phyloP scores from a whole-genome alignment of 31 red algal species.

The Porphyra umbilicalis region DNA sequence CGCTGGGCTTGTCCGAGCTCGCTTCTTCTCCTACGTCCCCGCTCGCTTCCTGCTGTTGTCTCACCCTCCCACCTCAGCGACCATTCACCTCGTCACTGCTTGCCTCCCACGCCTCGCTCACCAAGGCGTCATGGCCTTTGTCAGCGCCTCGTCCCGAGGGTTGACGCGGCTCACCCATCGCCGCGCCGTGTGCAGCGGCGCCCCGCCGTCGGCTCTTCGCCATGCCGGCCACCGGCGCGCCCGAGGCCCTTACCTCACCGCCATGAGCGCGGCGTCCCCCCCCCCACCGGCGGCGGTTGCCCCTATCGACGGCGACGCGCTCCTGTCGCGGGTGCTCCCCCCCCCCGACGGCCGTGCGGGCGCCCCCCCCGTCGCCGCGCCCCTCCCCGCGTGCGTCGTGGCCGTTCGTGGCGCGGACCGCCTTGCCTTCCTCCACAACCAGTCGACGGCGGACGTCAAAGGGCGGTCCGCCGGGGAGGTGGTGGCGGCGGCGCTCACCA shows the following conservation, averaged over 20 bases:
- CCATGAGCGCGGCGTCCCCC: neutral
- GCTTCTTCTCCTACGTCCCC: too few relatives aligned
- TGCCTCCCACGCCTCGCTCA: too few relatives aligned
- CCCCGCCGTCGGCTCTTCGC: neutral
- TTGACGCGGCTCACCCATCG: neutral
- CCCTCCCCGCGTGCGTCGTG: neutral
- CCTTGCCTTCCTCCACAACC: slow-evolving; percentile 27
- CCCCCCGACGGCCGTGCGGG: too few relatives aligned
- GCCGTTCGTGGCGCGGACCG: slow-evolving; percentile 17
- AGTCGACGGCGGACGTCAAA: slow-evolving; percentile 14
- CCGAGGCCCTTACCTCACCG: neutral
- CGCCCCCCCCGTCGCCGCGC: neutral
- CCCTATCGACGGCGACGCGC: neutral
- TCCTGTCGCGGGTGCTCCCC: neutral
- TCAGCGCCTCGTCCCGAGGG: neutral
- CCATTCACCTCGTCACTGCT: too few relatives aligned
- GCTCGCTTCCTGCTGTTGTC: too few relatives aligned
- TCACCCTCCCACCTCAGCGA: too few relatives aligned
- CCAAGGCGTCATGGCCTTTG: neutral
- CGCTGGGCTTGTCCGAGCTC: too few relatives aligned
- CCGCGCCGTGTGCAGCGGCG: neutral
- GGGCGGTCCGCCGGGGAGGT: neutral
- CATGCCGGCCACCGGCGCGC: neutral
- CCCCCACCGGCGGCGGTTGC: neutral
- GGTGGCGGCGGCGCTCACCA: slow-evolving; percentile 10